These are phyloP conservation scores for Eutrema yunnanense DNA, from an alignment of 345 rosid species.

Conservation along the genomic window DNA sequence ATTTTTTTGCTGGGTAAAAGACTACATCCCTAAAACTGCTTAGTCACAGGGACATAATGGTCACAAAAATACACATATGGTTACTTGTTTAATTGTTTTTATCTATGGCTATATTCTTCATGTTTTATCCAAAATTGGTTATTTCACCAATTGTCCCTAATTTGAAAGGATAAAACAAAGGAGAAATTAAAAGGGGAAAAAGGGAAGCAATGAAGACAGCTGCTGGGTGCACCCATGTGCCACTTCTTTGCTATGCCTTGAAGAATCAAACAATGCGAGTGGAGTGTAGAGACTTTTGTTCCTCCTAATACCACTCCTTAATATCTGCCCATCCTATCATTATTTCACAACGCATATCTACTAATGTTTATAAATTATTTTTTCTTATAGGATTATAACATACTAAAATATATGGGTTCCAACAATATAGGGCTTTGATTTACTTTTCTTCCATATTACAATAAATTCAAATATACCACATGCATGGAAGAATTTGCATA, in stretches of 20 bases:
- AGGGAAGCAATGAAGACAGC: constrained; percentile 6
- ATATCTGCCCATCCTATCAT: constrained; percentile 17
- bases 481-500: too few species aligned
- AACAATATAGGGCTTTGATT: too few species aligned
- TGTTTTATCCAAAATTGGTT: too few species aligned
- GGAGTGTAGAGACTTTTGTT: constrained; percentile 13
- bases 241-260: constrained; percentile 28
- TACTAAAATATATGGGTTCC: neutral
- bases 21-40: too few species aligned
- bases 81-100: too few species aligned
- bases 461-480: neutral
- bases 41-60: too few species aligned
- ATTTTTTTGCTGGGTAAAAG: too few species aligned
- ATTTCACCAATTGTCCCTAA: too few species aligned
- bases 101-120: too few species aligned
- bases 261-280: constrained; percentile 22
- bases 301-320: constrained; percentile 29
- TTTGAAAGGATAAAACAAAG: too few species aligned
- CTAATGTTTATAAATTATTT: neutral
- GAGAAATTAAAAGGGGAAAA: neutral
- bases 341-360: constrained; percentile 15
- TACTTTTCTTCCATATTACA: neutral
- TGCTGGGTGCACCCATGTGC: constrained; percentile 18
- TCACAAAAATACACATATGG: too few species aligned
- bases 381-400: neutral